Conservation (phyloP, 192 early-diverging fungal genomes). For the Linnemannia zychae region DNA sequence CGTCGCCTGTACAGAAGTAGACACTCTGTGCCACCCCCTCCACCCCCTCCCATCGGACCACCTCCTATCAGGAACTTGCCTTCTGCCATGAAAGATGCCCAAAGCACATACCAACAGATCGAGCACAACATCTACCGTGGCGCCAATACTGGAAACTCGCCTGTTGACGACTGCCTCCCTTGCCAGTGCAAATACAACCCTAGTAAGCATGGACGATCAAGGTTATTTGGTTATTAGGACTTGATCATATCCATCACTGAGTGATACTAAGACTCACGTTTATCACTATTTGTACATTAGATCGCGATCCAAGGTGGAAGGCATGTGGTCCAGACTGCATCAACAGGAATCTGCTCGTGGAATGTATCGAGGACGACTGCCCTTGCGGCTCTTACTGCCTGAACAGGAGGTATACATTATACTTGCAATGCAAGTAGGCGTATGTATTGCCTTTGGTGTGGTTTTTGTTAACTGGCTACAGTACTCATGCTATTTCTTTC, state of each 20-base stretch:
- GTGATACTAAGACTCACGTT: background rate
- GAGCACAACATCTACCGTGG: constrained; percentile 78
- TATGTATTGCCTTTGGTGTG: background rate
- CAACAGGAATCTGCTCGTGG: constrained; percentile 91
- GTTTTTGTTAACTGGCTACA: background rate
- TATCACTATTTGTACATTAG: constrained; percentile 1
- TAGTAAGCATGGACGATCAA: constrained; percentile 53
- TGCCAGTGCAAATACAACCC: constrained; percentile 85
- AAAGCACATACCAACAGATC: constrained; percentile 76
- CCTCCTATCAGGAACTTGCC: constrained; percentile 54
- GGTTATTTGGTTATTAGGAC: background rate
- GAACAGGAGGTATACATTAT: constrained; percentile 77
- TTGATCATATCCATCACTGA: background rate
- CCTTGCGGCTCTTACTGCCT: constrained; percentile 89
- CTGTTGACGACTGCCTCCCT: constrained; percentile 78
- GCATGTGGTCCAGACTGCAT: constrained; percentile 98
- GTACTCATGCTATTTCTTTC: background rate
- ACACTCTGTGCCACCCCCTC: constrained; percentile 29
- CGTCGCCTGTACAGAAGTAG: constrained; percentile 2
- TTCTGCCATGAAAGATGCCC: constrained; percentile 64
- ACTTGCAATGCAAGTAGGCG: background rate
- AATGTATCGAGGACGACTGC: constrained; percentile 92
- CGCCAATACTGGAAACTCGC: constrained; percentile 75
- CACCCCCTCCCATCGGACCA: constrained; percentile 50
- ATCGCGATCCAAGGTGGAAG: constrained; percentile 61